Evolutionary conservation across 331 rosid species (phyloP), one percentile per base, ranked within the genome.

Genomic region (Cucumis variabilis): DNA sequence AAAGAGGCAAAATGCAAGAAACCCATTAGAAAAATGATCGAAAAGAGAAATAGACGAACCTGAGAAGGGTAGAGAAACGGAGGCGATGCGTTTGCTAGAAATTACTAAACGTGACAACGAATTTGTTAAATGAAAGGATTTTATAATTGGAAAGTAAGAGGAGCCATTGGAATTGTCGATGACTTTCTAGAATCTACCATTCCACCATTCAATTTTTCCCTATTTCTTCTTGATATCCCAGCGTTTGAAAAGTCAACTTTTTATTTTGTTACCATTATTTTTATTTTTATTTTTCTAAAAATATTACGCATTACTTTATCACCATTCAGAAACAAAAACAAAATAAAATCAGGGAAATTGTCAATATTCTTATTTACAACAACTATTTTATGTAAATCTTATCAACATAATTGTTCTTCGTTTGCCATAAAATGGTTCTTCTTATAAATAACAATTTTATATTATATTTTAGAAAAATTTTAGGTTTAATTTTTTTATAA

Each of bases 181-280:
- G 71, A 20, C 71, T 58, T 80, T 81, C 85, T 81, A 81, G 85
- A 81, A 81, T 81, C 51, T 81, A 81, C 85, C 70, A 81, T 53
- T 79, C 17, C 46, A 77, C 79, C 53, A 1, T 9, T 73, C 1
- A 3, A 37, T 37, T 37, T 37, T 37, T 5, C 44, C 8, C 6
- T 46, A 0, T 5, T 41, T 21, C 2, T 71, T 16, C 77, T 71
- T 71, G 13, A 50, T 13, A 51, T 44, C 11, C 30, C 46, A 23
- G 21, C 51, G 33, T 46, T 77, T 77, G 83, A 77, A 48, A 77
- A 77, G 37, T 77, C 58, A 24, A 74, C 27, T 58, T 58, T 5
- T 58, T 6, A 5, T 3, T 55, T 5, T 15, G 4, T 6, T 55
- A n/a, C n/a, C n/a, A n/a, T 14, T 55, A 4, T 13, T 13, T 2